Percentiles rank a stretch among this genome's conserved stretches.
These are phyloP conservation scores for Chrysanthemum lavandulifolium DNA, from an alignment of 129 eudicot species.

Conservation along the genomic window DNA sequence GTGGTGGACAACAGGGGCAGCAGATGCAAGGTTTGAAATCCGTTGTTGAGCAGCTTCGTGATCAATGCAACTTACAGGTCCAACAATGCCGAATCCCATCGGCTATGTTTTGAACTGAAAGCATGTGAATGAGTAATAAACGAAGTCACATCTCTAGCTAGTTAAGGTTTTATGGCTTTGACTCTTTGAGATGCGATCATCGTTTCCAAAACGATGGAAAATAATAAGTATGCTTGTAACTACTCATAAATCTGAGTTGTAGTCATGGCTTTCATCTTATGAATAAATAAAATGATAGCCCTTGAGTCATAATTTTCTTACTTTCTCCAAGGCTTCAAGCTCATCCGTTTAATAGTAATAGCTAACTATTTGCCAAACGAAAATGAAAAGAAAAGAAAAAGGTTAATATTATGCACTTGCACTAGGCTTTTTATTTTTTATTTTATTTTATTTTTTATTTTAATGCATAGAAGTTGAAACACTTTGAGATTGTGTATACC, in stretches of 20 bases:
- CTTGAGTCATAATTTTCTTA: too few species aligned
- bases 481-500: too few species aligned
- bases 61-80: neutral
- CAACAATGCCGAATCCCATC: neutral
- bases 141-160: conserved; percentile 4
- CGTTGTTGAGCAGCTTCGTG: neutral
- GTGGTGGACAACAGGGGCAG: neutral
- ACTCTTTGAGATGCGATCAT: neutral
- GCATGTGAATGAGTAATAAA: neutral
- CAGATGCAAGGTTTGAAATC: neutral
- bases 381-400: too few species aligned
- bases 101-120: neutral
- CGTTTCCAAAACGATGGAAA: neutral
- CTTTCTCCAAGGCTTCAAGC: too few species aligned
- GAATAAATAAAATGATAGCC: neutral
- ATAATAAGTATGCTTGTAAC: neutral
- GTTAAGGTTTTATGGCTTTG: neutral
- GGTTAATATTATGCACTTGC: too few species aligned
- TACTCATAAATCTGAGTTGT: neutral
- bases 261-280: neutral
- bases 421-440: too few species aligned
- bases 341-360: too few species aligned
- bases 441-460: too few species aligned
- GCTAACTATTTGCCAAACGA: too few species aligned
- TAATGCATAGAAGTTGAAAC: too few species aligned